Percentiles rank a stretch among this genome's conserved stretches.
Evolutionary conservation across 2,329 filamentous ascomycete genomes (phyloP).

Genomic region (Cadophora gregata): DNA sequence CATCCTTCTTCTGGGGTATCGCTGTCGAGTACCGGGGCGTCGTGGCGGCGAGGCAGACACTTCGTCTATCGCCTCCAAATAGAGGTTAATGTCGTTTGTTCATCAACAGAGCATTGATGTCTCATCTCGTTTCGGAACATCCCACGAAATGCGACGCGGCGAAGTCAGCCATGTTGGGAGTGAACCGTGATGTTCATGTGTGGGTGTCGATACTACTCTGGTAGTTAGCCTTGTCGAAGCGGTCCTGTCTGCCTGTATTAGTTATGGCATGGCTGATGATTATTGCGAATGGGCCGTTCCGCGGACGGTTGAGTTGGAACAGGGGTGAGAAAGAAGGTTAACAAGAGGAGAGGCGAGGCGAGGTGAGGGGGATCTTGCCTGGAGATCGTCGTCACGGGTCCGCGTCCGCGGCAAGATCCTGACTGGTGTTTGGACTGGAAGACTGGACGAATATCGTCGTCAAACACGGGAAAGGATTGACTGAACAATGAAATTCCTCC

Average conservation of each 20-base stretch:
- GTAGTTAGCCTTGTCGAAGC: slow-evolving; percentile 16
- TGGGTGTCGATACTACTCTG: slow-evolving; percentile 8
- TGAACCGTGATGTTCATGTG: not conserved
- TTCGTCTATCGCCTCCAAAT: slow-evolving; percentile 13
- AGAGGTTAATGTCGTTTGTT: slow-evolving; percentile 16
- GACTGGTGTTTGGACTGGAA: slow-evolving; percentile 8
- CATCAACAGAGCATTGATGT: slow-evolving; percentile 25
- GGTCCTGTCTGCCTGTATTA: slow-evolving; percentile 10
- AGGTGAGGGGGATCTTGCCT: not conserved
- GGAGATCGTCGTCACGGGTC: not conserved
- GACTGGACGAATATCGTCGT: slow-evolving; percentile 11
- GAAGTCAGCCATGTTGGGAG: slow-evolving; percentile 20
- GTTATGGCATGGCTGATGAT: slow-evolving; percentile 23
- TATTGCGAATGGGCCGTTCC: slow-evolving; percentile 27
- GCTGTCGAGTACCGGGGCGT: slow-evolving; percentile 13
- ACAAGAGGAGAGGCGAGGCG: not conserved
- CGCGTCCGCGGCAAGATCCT: not conserved
- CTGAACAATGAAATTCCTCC: slow-evolving; percentile 8
- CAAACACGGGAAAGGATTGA: not conserved
- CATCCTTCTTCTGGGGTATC: slow-evolving; percentile 27
- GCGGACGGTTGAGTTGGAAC: slow-evolving; percentile 8
- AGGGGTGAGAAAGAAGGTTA: slow-evolving; percentile 12
- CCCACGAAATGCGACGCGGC: slow-evolving; percentile 25
- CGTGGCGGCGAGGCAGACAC: slow-evolving; percentile 24
- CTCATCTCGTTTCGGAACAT: slow-evolving; percentile 24